phyloP scores from a whole-genome alignment of 2,329 filamentous ascomycete genomes.

The Stemphylium beticola region DNA sequence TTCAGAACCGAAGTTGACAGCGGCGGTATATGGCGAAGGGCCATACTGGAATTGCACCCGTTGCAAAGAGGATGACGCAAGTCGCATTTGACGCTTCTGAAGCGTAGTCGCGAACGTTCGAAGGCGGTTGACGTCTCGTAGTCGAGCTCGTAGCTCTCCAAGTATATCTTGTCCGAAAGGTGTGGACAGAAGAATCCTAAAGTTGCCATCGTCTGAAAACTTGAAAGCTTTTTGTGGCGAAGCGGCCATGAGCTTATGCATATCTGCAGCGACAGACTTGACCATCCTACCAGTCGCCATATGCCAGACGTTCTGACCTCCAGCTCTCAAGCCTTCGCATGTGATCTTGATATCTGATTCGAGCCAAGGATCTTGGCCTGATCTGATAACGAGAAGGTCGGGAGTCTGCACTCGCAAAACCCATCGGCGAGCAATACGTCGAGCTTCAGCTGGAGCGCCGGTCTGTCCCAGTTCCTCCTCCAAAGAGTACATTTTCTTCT shows the following conservation, averaged over 20 bases:
- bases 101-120: constrained; percentile 73
- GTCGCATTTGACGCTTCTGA: constrained; percentile 61
- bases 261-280: constrained; percentile 40
- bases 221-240: constrained; percentile 66
- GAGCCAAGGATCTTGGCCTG: constrained; percentile 37
- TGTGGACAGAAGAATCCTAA: constrained; percentile 66
- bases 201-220: constrained; percentile 67
- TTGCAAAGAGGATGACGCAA: constrained; percentile 64
- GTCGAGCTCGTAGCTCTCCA: constrained; percentile 62
- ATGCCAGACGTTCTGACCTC: constrained; percentile 46
- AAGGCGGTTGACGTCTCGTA: constrained; percentile 72
- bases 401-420: constrained; percentile 36
- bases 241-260: constrained; percentile 48
- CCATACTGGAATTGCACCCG: constrained; percentile 72
- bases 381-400: constrained; percentile 31
- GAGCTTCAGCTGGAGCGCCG: constrained; percentile 5
- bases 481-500: constrained; percentile 30
- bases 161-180: constrained; percentile 66
- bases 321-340: constrained; percentile 40
- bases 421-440: constrained; percentile 32
- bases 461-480: constrained; percentile 24
- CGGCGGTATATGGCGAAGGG: constrained; percentile 58
- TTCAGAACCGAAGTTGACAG: constrained; percentile 61
- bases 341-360: constrained; percentile 36
- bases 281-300: constrained; percentile 50